Percentiles rank a stretch among this genome's conserved stretches.
These are phyloP conservation scores for Primulina huaijiensis DNA, from an alignment of 257 asterid genomes.

Conservation along the genomic window DNA sequence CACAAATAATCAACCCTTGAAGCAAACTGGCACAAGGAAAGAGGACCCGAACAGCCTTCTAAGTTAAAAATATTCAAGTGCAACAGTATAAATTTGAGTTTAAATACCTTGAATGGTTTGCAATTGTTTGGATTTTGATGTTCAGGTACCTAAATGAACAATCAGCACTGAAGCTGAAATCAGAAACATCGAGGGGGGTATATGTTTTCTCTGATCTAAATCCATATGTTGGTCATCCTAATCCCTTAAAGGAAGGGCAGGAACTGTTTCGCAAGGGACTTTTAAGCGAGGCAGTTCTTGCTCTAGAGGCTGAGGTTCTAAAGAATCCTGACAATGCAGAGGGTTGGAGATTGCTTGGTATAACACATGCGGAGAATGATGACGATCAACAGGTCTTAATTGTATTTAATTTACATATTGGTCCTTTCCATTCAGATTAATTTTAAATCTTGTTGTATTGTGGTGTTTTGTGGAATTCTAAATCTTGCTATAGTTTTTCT, in stretches of 20 bases:
- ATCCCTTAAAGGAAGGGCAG: conserved; percentile 97
- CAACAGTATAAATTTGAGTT: neutral
- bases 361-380: conserved; percentile 97
- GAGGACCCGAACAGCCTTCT: neutral
- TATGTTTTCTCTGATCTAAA: conserved; percentile 92
- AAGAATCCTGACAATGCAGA: conserved; percentile 94
- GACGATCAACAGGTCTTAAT: conserved; percentile 88
- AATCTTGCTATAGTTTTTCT: neutral
- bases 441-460: conserved; percentile 7
- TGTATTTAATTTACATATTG: conserved; percentile 2
- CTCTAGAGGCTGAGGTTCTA: conserved; percentile 97
- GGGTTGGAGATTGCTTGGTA: conserved; percentile 99
- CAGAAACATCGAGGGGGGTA: conserved; percentile 55
- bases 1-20: neutral
- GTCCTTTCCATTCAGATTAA: conserved; percentile 8
- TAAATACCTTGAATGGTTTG: conserved; percentile 5
- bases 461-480: conserved; percentile 6
- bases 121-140: conserved; percentile 22
- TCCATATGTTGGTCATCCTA: conserved; percentile 97
- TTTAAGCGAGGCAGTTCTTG: conserved; percentile 99
- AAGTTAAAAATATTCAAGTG: neutral
- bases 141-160: conserved; percentile 54
- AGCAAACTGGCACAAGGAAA: neutral
- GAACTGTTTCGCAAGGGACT: conserved; percentile 98
- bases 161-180: conserved; percentile 37